phyloP scores from a whole-genome alignment of 495 filamentous ascomycete species.

The Aspergillus olivimuriae region DNA sequence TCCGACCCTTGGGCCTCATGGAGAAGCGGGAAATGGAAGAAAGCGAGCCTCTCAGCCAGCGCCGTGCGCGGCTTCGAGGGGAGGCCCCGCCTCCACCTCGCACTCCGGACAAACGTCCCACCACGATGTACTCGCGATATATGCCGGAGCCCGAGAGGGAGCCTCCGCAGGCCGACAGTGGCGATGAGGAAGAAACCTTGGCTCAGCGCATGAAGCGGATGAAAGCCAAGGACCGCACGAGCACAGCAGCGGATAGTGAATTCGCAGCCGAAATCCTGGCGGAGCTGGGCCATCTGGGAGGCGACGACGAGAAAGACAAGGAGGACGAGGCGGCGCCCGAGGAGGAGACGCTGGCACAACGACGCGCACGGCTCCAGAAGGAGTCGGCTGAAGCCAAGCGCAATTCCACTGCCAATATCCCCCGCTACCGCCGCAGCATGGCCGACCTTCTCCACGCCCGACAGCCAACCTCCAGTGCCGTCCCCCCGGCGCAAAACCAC shows the following conservation, averaged over 20 bases:
- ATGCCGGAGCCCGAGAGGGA: constrained; percentile 9
- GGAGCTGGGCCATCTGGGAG: constrained; percentile 55
- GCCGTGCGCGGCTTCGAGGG: constrained; percentile 72
- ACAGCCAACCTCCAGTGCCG: constrained; percentile 40
- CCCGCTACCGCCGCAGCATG: constrained; percentile 53
- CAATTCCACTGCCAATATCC: constrained; percentile 24
- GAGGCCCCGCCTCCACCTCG: constrained; percentile 22
- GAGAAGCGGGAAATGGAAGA: constrained; percentile 82
- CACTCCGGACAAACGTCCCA: constrained; percentile 30
- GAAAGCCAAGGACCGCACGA: constrained; percentile 42
- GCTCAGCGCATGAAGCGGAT: constrained; percentile 68
- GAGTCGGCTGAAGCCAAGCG: constrained; percentile 47
- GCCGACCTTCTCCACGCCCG: constrained; percentile 55
- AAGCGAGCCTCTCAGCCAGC: constrained; percentile 76
- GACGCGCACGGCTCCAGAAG: constrained; percentile 70
- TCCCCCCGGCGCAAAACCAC: constrained; percentile 18
- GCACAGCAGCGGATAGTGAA: constrained; percentile 60
- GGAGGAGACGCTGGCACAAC: constrained; percentile 86
- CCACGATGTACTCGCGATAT: constrained; percentile 29
- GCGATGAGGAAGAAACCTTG: constrained; percentile 71
- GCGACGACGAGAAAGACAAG: constrained; percentile 13
- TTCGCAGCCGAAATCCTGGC: constrained; percentile 76
- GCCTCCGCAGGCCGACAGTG: constrained; percentile 29
- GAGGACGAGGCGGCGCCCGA: constrained; percentile 29
- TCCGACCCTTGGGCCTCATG: constrained; percentile 77